phyloP scores from a whole-genome alignment of 192 early-diverging fungal genomes.

The Endogone sp. region DNA sequence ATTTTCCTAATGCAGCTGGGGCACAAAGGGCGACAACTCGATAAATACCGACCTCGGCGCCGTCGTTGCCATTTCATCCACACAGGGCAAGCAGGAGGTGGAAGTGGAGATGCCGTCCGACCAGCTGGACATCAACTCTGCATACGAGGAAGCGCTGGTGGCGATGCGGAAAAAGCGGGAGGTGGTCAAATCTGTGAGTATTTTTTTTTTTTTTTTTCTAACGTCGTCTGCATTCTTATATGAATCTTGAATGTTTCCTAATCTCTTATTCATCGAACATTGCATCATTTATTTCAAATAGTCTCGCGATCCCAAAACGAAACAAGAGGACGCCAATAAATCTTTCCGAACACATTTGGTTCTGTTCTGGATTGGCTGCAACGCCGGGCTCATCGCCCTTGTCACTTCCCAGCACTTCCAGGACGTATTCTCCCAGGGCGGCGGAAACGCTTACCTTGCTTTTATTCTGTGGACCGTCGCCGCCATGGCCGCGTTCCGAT shows the following conservation, averaged over 20 bases:
- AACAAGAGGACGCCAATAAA: slow-evolving; percentile 72
- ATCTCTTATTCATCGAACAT: slow-evolving; percentile 7
- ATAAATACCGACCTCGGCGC: slow-evolving; percentile 41
- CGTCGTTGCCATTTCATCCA: slow-evolving; percentile 24
- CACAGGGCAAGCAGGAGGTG: slow-evolving; percentile 32
- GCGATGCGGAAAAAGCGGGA: slow-evolving; percentile 24
- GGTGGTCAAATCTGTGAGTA: background rate
- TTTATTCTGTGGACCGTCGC: slow-evolving; percentile 89
- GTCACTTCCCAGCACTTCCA: slow-evolving; percentile 40
- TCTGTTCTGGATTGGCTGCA: slow-evolving; percentile 70
- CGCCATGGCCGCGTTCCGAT: slow-evolving; percentile 67
- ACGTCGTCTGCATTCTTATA: too few relatives aligned
- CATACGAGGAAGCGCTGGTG: slow-evolving; percentile 38
- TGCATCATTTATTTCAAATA: slow-evolving; percentile 23
- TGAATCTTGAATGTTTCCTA: background rate
- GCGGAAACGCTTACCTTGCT: slow-evolving; percentile 59
- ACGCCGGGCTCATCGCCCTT: slow-evolving; percentile 57
- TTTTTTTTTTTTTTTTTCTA: slow-evolving; percentile 1
- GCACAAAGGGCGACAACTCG: slow-evolving; percentile 78
- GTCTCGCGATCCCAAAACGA: slow-evolving; percentile 36
- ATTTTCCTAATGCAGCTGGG: slow-evolving; percentile 67
- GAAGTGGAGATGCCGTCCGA: slow-evolving; percentile 44
- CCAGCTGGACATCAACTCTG: slow-evolving; percentile 39
- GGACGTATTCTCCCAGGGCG: background rate
- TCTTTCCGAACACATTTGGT: slow-evolving; percentile 71